Conservation (phyloP, 2,329 filamentous ascomycete genomes). For the Penicillium crustosum region DNA sequence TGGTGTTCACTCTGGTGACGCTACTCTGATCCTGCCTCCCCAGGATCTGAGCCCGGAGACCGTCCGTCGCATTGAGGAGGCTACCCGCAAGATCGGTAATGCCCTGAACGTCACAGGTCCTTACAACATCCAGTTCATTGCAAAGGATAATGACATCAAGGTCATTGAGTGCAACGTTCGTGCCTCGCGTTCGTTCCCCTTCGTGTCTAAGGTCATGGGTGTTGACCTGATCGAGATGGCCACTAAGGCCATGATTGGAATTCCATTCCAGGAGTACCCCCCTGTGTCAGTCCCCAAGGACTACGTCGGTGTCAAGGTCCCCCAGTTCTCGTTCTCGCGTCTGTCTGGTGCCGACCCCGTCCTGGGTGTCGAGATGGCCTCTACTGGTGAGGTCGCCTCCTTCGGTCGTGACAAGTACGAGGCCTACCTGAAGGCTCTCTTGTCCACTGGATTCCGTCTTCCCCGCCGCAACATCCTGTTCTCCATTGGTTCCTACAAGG, state of each 20-base stretch:
- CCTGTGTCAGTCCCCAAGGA: slow-evolving; percentile 70
- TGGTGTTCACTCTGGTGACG: slow-evolving; percentile 96
- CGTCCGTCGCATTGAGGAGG: slow-evolving; percentile 86
- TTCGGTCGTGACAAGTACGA: slow-evolving; percentile 97
- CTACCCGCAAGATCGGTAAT: slow-evolving; percentile 89
- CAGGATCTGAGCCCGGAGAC: slow-evolving; percentile 90
- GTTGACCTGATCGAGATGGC: slow-evolving; percentile 98
- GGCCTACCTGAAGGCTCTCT: slow-evolving; percentile 91
- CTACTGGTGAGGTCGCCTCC: slow-evolving; percentile 94
- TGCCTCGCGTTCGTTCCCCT: slow-evolving; percentile 93
- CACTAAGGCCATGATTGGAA: slow-evolving; percentile 89
- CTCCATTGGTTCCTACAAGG: slow-evolving; percentile 95
- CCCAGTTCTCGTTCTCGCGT: slow-evolving; percentile 98
- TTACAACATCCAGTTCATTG: slow-evolving; percentile 99
- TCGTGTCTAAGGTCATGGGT: slow-evolving; percentile 98
- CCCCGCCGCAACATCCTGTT: slow-evolving; percentile 93
- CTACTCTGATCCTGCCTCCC: slow-evolving; percentile 89
- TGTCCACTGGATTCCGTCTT: slow-evolving; percentile 94
- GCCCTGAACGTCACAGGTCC: slow-evolving; percentile 95
- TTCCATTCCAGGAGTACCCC: slow-evolving; percentile 81
- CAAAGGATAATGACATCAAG: slow-evolving; percentile 99
- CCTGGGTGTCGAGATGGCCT: slow-evolving; percentile 97
- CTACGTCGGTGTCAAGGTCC: slow-evolving; percentile 95
- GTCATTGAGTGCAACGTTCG: slow-evolving; percentile 99
- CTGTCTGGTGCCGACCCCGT: slow-evolving; percentile 95